Base-by-base conservation (phyloP, 805 yeast genomes). In the Wickerhamiella alocasiicola region DNA sequence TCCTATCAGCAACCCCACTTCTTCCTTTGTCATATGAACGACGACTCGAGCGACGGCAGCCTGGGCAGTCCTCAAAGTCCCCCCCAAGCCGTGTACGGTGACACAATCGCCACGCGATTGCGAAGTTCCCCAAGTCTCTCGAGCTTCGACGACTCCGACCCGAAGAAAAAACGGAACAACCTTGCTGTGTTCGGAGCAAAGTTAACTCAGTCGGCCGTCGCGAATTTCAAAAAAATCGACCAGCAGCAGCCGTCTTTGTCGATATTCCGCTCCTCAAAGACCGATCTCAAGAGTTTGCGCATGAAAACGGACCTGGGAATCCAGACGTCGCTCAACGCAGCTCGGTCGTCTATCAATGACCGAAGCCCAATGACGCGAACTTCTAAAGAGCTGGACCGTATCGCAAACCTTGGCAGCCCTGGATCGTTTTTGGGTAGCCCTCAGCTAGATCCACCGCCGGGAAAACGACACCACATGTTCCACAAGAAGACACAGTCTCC, bases 401-500 rank as follows among this genome's bases (percentile, higher is more conserved):
- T 60, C 11, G 64, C 64, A 6, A 57, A 61, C 13, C 49, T 58
- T 16, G 61, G 62, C 2, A 46, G 52, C 23, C 38, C 39, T 2
- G 34, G 40, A 28, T 41, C 44, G 15, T 45, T 47, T 3, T 18
- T 27, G 4, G 32, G 39, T 15, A 25, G 43, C 6, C 49, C 44
- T 26, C 19, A 41, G 18, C 37, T 35, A 12, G 51, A 42, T 4
- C 43, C 43, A 23, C 32, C 46, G 3, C 32, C 44, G 20, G 29
- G 34, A 18, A 35, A 53, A 27, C 55, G 55, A 33, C 64, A 61
- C 33, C 67, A 64, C 31, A 49, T 63, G 9, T 49, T 57, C 23
- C 55, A 64, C 25, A 48, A 62, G 24, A 64, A 63, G 41, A 63
- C 62, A 15, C 53, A 55, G 36, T 62, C 63, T 21, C 56, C 62